A percentile compares a stretch with the other conserved stretches of the same genome.
These are phyloP conservation scores for Primulina eburnea DNA, from an alignment of 257 asterid genomes.

Conservation along the genomic window DNA sequence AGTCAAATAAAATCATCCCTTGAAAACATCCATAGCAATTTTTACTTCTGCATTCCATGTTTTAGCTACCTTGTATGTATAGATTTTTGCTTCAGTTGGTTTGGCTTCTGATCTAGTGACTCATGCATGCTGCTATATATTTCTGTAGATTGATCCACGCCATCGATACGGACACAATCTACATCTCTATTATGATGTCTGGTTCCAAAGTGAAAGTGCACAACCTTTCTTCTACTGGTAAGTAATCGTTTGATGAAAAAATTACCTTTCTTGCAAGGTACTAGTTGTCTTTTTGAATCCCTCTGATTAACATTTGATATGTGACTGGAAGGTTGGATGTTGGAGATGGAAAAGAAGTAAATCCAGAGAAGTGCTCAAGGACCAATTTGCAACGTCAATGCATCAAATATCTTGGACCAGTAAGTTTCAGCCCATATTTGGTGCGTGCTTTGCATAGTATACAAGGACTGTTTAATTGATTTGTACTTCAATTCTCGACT, in stretches of 20 bases:
- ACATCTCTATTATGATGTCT: slow-evolving; percentile 77
- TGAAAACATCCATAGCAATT: neutral
- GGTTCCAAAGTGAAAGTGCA: slow-evolving; percentile 81
- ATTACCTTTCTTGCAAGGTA: too few relatives aligned
- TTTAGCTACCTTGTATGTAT: neutral
- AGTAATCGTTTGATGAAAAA: slow-evolving; percentile 19
- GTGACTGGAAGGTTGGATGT: slow-evolving; percentile 70
- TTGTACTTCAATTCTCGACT: slow-evolving; percentile 15
- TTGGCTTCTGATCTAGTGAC: neutral
- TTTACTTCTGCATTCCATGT: neutral
- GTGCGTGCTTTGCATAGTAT: neutral
- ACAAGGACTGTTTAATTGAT: slow-evolving; percentile 7
- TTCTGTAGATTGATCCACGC: slow-evolving; percentile 87
- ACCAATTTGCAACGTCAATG: slow-evolving; percentile 65
- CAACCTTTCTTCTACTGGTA: slow-evolving; percentile 98
- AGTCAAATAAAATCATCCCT: neutral
- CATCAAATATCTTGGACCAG: slow-evolving; percentile 90
- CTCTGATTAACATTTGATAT: neutral
- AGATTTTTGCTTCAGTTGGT: neutral
- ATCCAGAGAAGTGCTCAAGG: slow-evolving; percentile 79
- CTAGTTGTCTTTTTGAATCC: neutral
- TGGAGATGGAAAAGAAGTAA: slow-evolving; percentile 90
- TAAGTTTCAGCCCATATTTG: slow-evolving; percentile 35
- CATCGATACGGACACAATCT: slow-evolving; percentile 95
- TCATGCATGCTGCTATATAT: neutral